Evolutionary conservation across 805 yeast genomes (phyloP).

Genomic region (Kluyveromyces starmeri): DNA sequence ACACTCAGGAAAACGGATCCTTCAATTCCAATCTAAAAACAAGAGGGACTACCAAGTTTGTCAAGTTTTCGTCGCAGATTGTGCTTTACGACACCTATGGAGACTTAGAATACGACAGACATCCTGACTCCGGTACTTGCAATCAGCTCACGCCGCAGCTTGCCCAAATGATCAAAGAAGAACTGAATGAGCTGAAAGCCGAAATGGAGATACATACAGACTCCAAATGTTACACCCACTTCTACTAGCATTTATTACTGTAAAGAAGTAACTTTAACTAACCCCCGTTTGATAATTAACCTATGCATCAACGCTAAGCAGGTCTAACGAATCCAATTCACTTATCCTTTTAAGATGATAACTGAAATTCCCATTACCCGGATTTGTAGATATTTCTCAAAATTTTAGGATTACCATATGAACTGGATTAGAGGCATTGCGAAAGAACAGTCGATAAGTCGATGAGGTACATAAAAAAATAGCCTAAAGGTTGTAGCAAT

Average conservation of each 20-base stretch:
- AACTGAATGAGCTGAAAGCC: slow-evolving; percentile 67
- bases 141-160: slow-evolving; percentile 79
- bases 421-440: too few species aligned
- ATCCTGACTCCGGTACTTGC: slow-evolving; percentile 88
- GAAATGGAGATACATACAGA: slow-evolving; percentile 78
- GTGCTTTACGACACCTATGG: slow-evolving; percentile 78
- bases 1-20: background rate
- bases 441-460: too few species aligned
- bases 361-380: too few species aligned
- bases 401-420: too few species aligned
- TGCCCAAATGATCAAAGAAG: slow-evolving; percentile 81
- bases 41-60: slow-evolving; percentile 18
- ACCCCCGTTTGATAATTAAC: too few species aligned
- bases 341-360: too few species aligned
- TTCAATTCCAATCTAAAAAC: background rate
- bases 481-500: too few species aligned
- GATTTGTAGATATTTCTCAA: too few species aligned
- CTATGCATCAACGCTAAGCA: too few species aligned
- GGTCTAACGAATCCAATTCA: too few species aligned
- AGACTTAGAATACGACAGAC: slow-evolving; percentile 81
- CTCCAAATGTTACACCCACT: slow-evolving; percentile 77
- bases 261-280: too few species aligned
- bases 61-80: slow-evolving; percentile 71
- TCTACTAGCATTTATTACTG: slow-evolving; percentile 54
- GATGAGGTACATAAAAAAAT: too few species aligned